Evolutionary conservation across 2,329 filamentous ascomycete genomes (phyloP), one percentile per base, ranked within the genome.

Genomic region (Aspergillus alliaceus): DNA sequence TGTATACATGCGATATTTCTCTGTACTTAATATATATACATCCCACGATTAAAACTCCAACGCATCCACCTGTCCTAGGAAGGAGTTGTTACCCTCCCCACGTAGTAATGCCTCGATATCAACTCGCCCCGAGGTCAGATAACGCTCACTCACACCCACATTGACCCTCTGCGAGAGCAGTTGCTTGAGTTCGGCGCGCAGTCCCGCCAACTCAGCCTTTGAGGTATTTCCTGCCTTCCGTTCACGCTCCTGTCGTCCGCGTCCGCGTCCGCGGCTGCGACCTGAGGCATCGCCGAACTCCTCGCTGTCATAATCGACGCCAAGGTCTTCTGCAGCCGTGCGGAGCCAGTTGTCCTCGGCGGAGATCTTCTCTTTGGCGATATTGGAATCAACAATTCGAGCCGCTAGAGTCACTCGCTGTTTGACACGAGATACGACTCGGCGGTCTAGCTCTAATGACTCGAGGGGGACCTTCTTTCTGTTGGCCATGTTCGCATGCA

Each of bases 251-350:
- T 88, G 88, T 37, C 85, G 86, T 7, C 91, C 91, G 34, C 91
- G 82, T 4, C 92, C 92, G 48, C 91, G 82, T 0, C 90, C 88
- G 11, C 68, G 66, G 9, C 62, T 66, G 22, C 64, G 62, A 24
- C 63, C 60, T 53, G 80, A 82, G 6, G 86, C 85, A 63, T 89
- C 79, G 42, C 84, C 90, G 60, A 96, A 88, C 46, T 96, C 91
- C 34, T 96, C 92, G 59, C 86, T 90, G 70, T 98, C 92, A 70
- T 96, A 96, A 52, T 97, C 93, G 0, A 98, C 90, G 1, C 95
- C 95, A 0, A 99, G 81, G 62, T 98, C 93, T 57, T 97, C 92
- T 0, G 95, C 95, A 0, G 92, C 93, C 48, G 85, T 85, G 42
- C 86, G 86, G 66, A 98, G 80, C 86, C 93, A 95, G 55, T 91